Evolutionary conservation across 257 asterid species (phyloP), one percentile per base, ranked within the genome.

Genomic region (Avicennia marina): DNA sequence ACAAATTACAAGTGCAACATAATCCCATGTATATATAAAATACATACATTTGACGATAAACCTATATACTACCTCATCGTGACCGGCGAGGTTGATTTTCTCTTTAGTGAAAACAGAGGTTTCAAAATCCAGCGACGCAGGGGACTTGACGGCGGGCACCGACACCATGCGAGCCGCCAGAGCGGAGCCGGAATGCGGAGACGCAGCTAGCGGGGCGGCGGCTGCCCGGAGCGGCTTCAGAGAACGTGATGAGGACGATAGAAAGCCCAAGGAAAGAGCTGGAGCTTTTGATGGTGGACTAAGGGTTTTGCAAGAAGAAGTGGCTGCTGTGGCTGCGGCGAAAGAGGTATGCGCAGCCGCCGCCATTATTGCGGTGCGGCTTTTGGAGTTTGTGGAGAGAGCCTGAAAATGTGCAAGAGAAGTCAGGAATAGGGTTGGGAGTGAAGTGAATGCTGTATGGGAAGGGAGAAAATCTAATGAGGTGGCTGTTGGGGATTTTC

Each of bases 91-190:
- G 61, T 79, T 83, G 65, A 85, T 60, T 52, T 81, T 83, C 81
- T 91, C 98, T 32, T 91, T 91, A 1, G 85, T 74, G 73, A 91
- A 91, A 5, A 91, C 85, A 11, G 85, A 72, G 17, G 96, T 81
- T 27, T 87, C 87, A 66, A 91, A 91, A 76, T 91, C 95, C 11
- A 79, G 82, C 7, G 86, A 66, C 53, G 66, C 62, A 2, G 59
- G 85, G 11, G 84, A 66, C 57, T 67, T 75, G 8, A 85, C 56
- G 17, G 85, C n/a, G n/a, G 89, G 77, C 0, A 63, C 64, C 0
- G 98, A 69, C 2, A 90, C 90, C 94, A 78, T 79, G 18, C 75
- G 71, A 60, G 83, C 89, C 0, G 73, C 66, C 3, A 78, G 9
- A 15, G 86, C 76, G 2, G 87, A 79, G 53, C 79, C 82, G 56